Conservation (phyloP, 352 stramenopile genomes). For the Pythium pyrilobum region DNA sequence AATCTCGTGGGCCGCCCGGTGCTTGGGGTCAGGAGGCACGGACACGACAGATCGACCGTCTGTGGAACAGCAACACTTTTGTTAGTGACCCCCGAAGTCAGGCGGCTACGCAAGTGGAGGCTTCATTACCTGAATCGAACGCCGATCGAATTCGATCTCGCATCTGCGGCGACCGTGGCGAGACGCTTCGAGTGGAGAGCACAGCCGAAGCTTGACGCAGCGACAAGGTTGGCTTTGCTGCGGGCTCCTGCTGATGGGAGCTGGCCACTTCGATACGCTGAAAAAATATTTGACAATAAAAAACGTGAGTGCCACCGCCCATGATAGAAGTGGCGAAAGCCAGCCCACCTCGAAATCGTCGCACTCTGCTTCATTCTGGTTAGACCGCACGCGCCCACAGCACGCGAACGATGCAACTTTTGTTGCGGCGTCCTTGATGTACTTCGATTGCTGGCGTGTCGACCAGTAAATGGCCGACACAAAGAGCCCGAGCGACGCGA, state of each 20-base stretch:
- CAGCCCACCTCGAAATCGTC: slow-evolving; percentile 3
- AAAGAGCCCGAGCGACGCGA: slow-evolving; percentile 27
- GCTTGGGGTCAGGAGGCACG: slow-evolving; percentile 22
- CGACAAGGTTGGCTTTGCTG: slow-evolving; percentile 10
- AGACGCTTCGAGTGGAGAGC: slow-evolving; percentile 13
- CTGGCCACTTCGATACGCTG: neutral
- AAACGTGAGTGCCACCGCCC: too few relatives aligned
- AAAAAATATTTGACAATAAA: neutral
- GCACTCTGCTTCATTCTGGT: neutral
- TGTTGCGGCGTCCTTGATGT: neutral
- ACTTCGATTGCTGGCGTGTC: slow-evolving; percentile 12
- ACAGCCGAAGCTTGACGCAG: neutral
- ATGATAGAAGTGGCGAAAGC: too few relatives aligned
- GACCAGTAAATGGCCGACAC: slow-evolving; percentile 29
- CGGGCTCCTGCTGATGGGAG: neutral
- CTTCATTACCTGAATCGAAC: slow-evolving; percentile 22
- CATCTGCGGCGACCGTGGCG: slow-evolving; percentile 7
- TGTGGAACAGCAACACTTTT: slow-evolving; percentile 5
- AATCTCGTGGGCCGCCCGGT: slow-evolving; percentile 19
- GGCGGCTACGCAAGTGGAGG: neutral
- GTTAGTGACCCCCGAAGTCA: too few relatives aligned
- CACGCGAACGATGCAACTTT: slow-evolving; percentile 1
- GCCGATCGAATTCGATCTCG: slow-evolving; percentile 19
- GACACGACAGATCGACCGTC: slow-evolving; percentile 24
- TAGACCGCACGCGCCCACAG: slow-evolving; percentile 4